Percentiles rank a stretch among this genome's conserved stretches.
These are phyloP conservation scores for Vigna nakashimae DNA, from an alignment of 306 rosid species.

Conservation along the genomic window DNA sequence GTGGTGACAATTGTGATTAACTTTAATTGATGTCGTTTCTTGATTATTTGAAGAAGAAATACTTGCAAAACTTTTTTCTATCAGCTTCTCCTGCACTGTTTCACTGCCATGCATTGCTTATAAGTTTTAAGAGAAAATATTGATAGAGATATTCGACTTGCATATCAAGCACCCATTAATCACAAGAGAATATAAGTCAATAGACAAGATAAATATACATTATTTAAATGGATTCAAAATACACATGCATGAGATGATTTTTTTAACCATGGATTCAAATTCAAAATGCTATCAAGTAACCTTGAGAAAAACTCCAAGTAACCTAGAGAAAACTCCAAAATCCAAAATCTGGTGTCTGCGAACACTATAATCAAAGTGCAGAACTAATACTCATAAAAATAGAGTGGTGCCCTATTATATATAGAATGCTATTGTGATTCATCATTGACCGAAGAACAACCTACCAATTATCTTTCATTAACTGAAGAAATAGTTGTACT, in stretches of 20 bases:
- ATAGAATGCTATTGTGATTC: too few species aligned
- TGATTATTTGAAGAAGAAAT: constrained; percentile 71
- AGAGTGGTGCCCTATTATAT: too few species aligned
- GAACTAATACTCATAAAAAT: too few species aligned
- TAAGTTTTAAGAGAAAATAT: constrained; percentile 1
- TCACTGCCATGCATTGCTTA: constrained; percentile 32
- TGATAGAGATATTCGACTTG: not conserved
- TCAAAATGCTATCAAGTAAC: too few species aligned
- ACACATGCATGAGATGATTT: not conserved
- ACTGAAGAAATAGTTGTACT: too few species aligned
- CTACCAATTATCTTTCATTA: too few species aligned
- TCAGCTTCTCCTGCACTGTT: constrained; percentile 62
- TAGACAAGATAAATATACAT: constrained; percentile 17
- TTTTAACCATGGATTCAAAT: not conserved
- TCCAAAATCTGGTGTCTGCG: too few species aligned
- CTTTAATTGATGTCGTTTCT: constrained; percentile 79
- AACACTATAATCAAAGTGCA: too few species aligned
- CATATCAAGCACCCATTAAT: not conserved
- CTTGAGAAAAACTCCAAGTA: too few species aligned
- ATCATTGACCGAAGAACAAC: too few species aligned
- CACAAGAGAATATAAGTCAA: not conserved
- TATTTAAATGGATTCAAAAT: not conserved
- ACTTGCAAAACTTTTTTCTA: constrained; percentile 63
- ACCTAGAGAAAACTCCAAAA: too few species aligned
- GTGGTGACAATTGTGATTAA: constrained; percentile 69